Base-by-base conservation (phyloP, 192 early-diverging fungal genomes). In the Coemansia sp. region DNA sequence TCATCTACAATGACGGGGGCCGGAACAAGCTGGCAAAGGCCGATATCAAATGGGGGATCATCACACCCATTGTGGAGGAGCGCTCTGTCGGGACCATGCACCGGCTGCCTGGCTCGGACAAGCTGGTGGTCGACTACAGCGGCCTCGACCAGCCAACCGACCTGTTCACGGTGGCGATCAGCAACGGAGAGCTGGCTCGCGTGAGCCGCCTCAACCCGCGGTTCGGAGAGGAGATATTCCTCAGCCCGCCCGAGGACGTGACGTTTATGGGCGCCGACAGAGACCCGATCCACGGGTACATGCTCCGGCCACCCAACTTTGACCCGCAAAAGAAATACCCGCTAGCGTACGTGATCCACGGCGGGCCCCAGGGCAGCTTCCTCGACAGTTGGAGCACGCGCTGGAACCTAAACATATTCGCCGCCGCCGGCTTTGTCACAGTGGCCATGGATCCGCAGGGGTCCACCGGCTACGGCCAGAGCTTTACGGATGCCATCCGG, bases 391-490 rank as follows among this genome's bases (percentile, higher is more conserved):
- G 68, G 68, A 78, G 80, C 10, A 83, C 80, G 57, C 75, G 70
- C 44, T 90, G 88, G 90, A 90, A 90, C 55, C 80, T 82, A 12
- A 80, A 85, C 50, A 54, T 87, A 11, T 87, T 82, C 69, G 76
- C 88, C 12, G 78, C 76, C 17, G 80, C 82, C 4, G 88, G 88
- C 2, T 88, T 76, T 51, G 79, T 80, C 36, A 82, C 84, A 9
- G 82, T 87, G 21, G 78, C 82, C 11, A 68, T 89, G 56, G 89
- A 92, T 56, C 74, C 76, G 29, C 79, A 82, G 38, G 90, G 90
- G 12, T 90, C 88, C 0, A 87, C 85, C 2, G 88, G 90, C 31
- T 92, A 88, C 38, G 90, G 90, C 11, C 81, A 85, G 56, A 57
- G 67, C 10, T 86, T 90, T 27, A 83, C 80, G n/a, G 80, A 85